Conservation (phyloP, 2,329 filamentous ascomycete species). For the Conoideocrella luteorostrata region DNA sequence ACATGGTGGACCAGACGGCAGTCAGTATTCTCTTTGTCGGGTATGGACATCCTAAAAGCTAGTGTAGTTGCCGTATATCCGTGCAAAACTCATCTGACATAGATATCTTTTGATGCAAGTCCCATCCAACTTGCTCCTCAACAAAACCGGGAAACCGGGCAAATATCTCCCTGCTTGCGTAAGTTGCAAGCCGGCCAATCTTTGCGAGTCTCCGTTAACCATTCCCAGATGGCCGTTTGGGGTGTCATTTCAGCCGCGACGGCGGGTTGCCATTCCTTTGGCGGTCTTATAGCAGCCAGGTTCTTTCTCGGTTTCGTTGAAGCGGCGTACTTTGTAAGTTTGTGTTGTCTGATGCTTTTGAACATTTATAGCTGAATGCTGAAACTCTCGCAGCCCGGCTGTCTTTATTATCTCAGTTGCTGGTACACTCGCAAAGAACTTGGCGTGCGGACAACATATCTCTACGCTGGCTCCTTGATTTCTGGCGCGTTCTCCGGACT, state of each 20-base stretch:
- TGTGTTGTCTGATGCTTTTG: background rate
- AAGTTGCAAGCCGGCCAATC: too few species aligned
- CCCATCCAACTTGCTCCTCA: slow-evolving; percentile 44
- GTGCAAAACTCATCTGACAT: too few species aligned
- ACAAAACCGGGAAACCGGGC: slow-evolving; percentile 43
- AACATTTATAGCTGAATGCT: background rate
- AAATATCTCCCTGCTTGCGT: slow-evolving; percentile 39
- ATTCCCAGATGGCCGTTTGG: slow-evolving; percentile 47
- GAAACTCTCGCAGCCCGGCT: slow-evolving; percentile 37
- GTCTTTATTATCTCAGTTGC: slow-evolving; percentile 55
- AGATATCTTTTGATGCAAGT: slow-evolving; percentile 46
- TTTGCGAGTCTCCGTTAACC: too few species aligned
- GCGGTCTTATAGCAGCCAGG: slow-evolving; percentile 27
- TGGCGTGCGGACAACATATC: slow-evolving; percentile 56
- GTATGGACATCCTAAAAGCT: slow-evolving; percentile 22
- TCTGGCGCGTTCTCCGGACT: slow-evolving; percentile 66
- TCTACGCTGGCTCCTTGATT: slow-evolving; percentile 63
- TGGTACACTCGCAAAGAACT: slow-evolving; percentile 69
- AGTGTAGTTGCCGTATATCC: too few species aligned
- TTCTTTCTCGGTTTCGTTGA: slow-evolving; percentile 34
- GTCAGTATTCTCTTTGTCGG: slow-evolving; percentile 47
- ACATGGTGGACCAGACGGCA: slow-evolving; percentile 25
- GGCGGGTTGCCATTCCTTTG: slow-evolving; percentile 25
- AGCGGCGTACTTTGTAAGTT: slow-evolving; percentile 35
- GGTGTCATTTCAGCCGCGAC: slow-evolving; percentile 37